These are phyloP conservation scores for Hypoxylon fragiforme DNA, from an alignment of 495 filamentous ascomycete species.

Conservation along the genomic window DNA sequence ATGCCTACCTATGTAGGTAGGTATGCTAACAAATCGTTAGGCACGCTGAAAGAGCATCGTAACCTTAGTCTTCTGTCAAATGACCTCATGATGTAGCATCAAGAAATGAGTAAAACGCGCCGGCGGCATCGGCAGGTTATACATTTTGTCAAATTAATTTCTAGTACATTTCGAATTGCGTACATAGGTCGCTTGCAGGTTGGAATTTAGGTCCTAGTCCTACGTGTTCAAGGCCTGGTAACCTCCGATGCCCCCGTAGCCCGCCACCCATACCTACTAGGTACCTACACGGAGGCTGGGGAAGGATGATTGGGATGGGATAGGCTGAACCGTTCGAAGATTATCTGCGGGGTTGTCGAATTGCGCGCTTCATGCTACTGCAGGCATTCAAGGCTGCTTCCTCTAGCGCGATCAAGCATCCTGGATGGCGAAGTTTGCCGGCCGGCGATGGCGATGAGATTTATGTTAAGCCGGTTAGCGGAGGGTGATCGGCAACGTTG, in stretches of 20 bases:
- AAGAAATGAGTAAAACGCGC: slow-evolving; percentile 26
- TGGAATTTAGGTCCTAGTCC: slow-evolving; percentile 3
- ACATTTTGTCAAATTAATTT: slow-evolving; percentile 6
- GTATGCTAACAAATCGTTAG: too few species aligned
- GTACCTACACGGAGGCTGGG: slow-evolving; percentile 21
- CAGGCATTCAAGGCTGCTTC: neutral
- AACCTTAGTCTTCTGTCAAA: slow-evolving; percentile 15
- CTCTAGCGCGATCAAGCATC: slow-evolving; percentile 12
- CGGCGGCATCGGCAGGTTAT: slow-evolving; percentile 5
- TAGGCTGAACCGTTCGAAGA: slow-evolving; percentile 20
- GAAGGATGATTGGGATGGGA: slow-evolving; percentile 18
- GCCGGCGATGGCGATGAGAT: slow-evolving; percentile 6
- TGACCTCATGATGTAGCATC: slow-evolving; percentile 29
- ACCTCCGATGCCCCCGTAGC: slow-evolving; percentile 10
- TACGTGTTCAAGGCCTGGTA: slow-evolving; percentile 9
- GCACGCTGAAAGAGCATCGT: neutral
- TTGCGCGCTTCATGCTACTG: slow-evolving; percentile 2
- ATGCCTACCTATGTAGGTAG: too few species aligned
- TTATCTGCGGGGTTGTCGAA: slow-evolving; percentile 33
- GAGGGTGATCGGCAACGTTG: slow-evolving; percentile 23
- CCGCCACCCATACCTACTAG: slow-evolving; percentile 11
- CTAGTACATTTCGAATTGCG: slow-evolving; percentile 24
- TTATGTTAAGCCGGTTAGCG: slow-evolving; percentile 20
- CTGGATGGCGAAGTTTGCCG: slow-evolving; percentile 15
- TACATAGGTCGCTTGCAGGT: slow-evolving; percentile 15